Evolutionary conservation across 2,329 filamentous ascomycete genomes (phyloP).

Genomic region (Fusarium tanahbumbuense): DNA sequence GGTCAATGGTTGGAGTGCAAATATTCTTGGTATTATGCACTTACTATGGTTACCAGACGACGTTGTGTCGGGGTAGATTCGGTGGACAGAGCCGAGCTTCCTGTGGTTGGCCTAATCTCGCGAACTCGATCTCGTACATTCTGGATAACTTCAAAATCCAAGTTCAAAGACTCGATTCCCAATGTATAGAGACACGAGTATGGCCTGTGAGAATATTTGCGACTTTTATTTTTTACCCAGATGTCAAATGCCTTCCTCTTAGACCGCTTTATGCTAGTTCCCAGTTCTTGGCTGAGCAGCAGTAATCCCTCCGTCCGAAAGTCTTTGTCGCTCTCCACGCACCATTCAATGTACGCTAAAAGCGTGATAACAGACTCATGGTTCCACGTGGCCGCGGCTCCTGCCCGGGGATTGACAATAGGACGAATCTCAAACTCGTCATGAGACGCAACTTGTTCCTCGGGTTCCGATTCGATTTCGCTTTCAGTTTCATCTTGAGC

Average conservation of each 20-base stretch:
- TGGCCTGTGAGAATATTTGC: too few species aligned
- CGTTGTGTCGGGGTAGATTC: neutral
- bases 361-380: neutral
- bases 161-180: neutral
- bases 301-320: neutral
- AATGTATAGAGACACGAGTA: neutral
- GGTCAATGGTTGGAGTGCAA: fast-evolving
- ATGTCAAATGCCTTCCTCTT: neutral
- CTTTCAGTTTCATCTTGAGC: neutral
- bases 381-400: neutral
- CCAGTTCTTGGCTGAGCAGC: neutral
- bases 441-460: neutral
- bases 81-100: neutral
- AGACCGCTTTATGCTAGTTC: neutral
- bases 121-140: neutral
- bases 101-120: neutral
- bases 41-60: neutral
- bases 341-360: neutral
- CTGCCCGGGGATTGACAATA: neutral
- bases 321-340: neutral
- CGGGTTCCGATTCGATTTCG: neutral
- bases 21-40: neutral
- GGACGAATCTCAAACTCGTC: neutral
- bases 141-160: neutral
- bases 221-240: neutral